Evolutionary conservation across 148 eudicot genomes (phyloP).

Genomic region (Agrostemma githago): DNA sequence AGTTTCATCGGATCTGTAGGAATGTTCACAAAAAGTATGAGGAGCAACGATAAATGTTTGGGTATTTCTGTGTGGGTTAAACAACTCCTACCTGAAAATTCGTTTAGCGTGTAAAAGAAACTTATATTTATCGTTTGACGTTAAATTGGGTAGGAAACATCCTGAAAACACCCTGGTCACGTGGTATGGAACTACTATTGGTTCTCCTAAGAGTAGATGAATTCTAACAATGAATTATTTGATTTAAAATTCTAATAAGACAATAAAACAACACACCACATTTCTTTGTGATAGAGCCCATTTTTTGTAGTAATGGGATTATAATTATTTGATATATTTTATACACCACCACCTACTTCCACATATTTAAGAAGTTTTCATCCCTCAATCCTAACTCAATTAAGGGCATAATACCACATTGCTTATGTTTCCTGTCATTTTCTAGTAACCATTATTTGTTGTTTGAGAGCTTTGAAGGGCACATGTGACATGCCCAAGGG

Average conservation of each 20-base stretch:
- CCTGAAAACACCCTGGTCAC: too few species aligned
- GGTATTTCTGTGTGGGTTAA: too few species aligned
- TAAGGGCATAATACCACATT: conserved; percentile 5
- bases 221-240: background rate
- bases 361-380: background rate
- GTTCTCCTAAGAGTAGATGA: background rate
- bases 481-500: conserved; percentile 30
- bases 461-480: conserved; percentile 21
- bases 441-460: conserved; percentile 16
- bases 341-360: background rate
- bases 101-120: too few species aligned
- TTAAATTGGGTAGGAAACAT: too few species aligned
- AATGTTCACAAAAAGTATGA: too few species aligned
- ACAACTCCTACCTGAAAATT: too few species aligned
- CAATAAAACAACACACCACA: background rate
- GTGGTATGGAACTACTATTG: too few species aligned
- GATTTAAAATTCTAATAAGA: background rate
- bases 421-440: conserved; percentile 14
- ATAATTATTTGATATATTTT: too few species aligned
- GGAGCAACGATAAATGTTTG: too few species aligned
- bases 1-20: too few species aligned
- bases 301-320: background rate
- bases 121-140: too few species aligned
- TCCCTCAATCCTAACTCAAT: background rate
- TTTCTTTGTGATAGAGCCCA: background rate